Base-by-base conservation (phyloP, 768 basidiomycete genomes). In the Russula emetica region DNA sequence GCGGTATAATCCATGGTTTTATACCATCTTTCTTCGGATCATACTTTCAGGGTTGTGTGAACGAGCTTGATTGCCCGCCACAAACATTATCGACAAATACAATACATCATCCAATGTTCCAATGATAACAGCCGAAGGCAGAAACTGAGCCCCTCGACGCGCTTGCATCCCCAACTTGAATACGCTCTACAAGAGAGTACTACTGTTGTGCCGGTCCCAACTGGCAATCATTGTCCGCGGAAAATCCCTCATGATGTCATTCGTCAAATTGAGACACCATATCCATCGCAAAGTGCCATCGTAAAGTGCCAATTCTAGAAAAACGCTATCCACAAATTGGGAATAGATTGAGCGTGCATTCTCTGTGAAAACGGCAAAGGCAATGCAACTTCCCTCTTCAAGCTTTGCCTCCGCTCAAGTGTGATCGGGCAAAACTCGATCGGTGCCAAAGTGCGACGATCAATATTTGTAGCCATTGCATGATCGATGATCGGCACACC, bases 1-100 rank as follows among this genome's bases (percentile, higher is more conserved):
- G 80, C 90, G 45, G 90, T 92, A 67, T 59, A 58, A 62, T 55
- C 16, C 55, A 64, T 36, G 49, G 24, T 36, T 51, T 11, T n/a
- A 36, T 3, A 26, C 47, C 47, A 42, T 18, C 22, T 61, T 60
- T 56, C 40, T 51, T 49, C 16, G 52, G 44, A 49, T 32, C 36
- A 26, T 49, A 14, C 10, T 50, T 51, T 30, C 50, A 49, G 54
- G 42, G 38, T 45, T 49, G 47, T 55, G 63, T 64, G 63, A 59
- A 38, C 57, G 36, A 58, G 40, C 20, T 28, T 44, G 62, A 52
- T 28, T 50, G 47, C n/a, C 28, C 14, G 34, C 60, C 5, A 40
- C 49, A 34, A 51, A 24, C 26, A 59, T 32, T 34, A 42, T 52
- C n/a, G 16, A 38, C 38, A 7, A 32, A 11, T 28, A 40, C 38